Conservation (phyloP, 352 stramenopile genomes). For the Phytopythium sindhum region DNA sequence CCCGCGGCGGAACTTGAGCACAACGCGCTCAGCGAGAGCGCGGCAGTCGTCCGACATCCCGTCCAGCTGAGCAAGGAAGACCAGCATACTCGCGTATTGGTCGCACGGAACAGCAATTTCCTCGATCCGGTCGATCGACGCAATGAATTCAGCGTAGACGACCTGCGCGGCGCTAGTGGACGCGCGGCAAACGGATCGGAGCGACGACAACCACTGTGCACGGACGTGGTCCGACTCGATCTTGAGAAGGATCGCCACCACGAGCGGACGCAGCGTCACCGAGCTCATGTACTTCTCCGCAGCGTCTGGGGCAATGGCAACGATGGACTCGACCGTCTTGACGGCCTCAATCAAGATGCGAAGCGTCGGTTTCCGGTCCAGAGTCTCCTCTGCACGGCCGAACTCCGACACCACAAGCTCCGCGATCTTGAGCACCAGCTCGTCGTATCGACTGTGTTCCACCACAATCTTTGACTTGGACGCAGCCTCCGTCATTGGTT, state of each 20-base stretch:
- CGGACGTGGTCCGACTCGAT: conserved; percentile 74
- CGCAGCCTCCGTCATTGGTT: not conserved
- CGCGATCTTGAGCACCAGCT: conserved; percentile 71
- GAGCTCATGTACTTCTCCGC: conserved; percentile 65
- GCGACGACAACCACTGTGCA: conserved; percentile 79
- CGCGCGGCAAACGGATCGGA: conserved; percentile 68
- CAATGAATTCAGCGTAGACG: conserved; percentile 68
- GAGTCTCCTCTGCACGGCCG: conserved; percentile 33
- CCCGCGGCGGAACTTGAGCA: conserved; percentile 57
- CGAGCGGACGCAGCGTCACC: conserved; percentile 32
- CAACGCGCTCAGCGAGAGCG: conserved; percentile 43
- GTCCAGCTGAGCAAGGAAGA: conserved; percentile 66
- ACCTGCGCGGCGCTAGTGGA: conserved; percentile 35
- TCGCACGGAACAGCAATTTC: conserved; percentile 54
- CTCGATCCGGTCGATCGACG: conserved; percentile 64
- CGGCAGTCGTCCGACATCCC: conserved; percentile 42
- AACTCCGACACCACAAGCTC: conserved; percentile 79
- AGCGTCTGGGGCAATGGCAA: conserved; percentile 59
- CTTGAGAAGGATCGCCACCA: conserved; percentile 58
- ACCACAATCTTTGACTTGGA: conserved; percentile 49
- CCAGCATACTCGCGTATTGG: conserved; percentile 70
- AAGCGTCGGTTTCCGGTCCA: conserved; percentile 42
- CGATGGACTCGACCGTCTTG: conserved; percentile 80
- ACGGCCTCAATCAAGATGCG: conserved; percentile 82
- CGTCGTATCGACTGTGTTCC: conserved; percentile 58